Evolutionary conservation across 768 basidiomycete species (phyloP), one percentile per base, ranked within the genome.

Genomic region (Russula ochroleuca): DNA sequence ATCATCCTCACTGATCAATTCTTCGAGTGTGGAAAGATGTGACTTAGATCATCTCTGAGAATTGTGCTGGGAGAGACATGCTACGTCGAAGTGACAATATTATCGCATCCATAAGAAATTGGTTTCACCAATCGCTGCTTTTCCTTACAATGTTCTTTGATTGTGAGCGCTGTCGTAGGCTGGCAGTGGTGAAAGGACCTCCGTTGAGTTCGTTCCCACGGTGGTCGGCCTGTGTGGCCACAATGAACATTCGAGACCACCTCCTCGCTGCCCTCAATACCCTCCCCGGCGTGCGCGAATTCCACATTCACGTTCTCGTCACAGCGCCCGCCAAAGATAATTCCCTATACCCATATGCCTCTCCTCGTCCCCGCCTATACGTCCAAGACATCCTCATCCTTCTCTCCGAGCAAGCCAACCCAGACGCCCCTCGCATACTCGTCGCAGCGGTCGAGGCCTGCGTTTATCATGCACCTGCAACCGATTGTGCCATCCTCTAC

Each of bases 311-410:
- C 70, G 85, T 86, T 61, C 84, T 94, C 61, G 78, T 85, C 43
- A 84, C 90, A 2, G 74, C 84, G 0, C 85, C 88, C 11, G 78
- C 83, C 54, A 92, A 88, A 71, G 81, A 85, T 70, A 78, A 80
- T 2, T 78, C 80, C 0, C 74, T 97, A 19, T 98, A 85, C 73
- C 92, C 86, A 0, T 93, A 90, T 70, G 85, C 91, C 11, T 74
- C 72, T 49, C 86, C 85, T 13, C 80, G 84, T 7, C 86, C 86
- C 11, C 83, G 81, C 71, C 78, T 84, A 11, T 87, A 83, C 68
- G 74, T 90, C 38, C 88, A 94, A 68, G 87, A 95, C 65, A 77
- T 94, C 35, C 80, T 95, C 67, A 74, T 94, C 52, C 79, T 94
- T 25, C 78, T 93, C 59, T 85, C 88, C 0, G 85, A 92, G 68